Base-by-base conservation (phyloP, 345 rosid genomes). In the Toxicodendron radicans region DNA sequence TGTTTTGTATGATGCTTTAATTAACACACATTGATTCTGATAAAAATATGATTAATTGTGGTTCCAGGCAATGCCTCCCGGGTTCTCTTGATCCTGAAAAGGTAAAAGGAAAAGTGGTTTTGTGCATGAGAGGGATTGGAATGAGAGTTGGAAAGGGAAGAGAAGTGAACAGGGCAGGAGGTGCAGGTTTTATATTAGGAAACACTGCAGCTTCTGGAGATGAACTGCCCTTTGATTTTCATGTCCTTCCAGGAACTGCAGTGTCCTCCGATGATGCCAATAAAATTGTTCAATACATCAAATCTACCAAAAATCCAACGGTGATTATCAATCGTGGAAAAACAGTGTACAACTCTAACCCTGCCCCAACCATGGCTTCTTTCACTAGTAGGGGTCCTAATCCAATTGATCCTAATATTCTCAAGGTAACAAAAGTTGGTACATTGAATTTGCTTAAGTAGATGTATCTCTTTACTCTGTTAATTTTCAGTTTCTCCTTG, bases 361-460 rank as follows among this genome's bases (percentile, higher is more conserved):
- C 97, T 0, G 92, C 99, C 66, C 99, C 98, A 0, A 64, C 65
- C 46, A 79, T 91, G 88, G 89, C 97, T 49, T 75, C 79, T 2
- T 95, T 95, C 84, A 78, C 89, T n/a, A 83, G 95, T 38, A 85
- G 87, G 14, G 99, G 99, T 24, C 98, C 99, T 1, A 92, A 74
- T 32, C 7, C 61, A 5, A 3, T 91, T 8, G 95, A 95, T 64
- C 87, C 84, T 16, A 76, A 78, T 59, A 87, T 95, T 78, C 86
- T 95, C 64, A 95, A 95, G 93, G 97, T 92, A 82, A 43, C 1
- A 27, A 6, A 35, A 35, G 38, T 6, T 35, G 38, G 7, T 1
- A 57, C 60, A 57, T 20, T 57, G 10, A 5, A 64, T 41, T 64
- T 20, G 68, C 43, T 64, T 35, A 35, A 3, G 38, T 6, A 1